Base-by-base conservation (phyloP, 164 flowering plant species). In the Vitis amurensis region DNA sequence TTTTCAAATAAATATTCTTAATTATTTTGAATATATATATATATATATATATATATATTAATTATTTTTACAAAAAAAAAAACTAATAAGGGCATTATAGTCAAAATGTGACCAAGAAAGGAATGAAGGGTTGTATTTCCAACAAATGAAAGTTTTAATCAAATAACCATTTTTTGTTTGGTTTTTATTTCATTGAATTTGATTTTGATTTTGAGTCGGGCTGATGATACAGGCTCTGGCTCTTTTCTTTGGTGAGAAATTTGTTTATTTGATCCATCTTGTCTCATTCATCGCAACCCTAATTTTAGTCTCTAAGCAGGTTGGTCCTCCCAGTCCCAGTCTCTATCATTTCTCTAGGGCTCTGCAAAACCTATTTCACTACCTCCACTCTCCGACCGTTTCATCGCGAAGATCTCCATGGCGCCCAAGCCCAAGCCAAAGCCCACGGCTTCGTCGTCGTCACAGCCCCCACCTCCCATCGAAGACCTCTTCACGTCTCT, bases 401-500 rank as follows among this genome's bases (percentile, higher is more conserved):
- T 37, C 4, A 37, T 2, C 9, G 16, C 10, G 47, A 8, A 15
- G 64, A 52, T 27, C 64, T 60, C 16, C 49, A 92, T 94, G 98
- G 87, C 97, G 72, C 97, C 98, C 55, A 93, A 91, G 73, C 49
- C 89, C 19, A 91, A 88, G 58, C 76, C 86, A 11, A 89, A 78
- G 60, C 73, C 94, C 11, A 59, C 80, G 27, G 64, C 79, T 8
- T 17, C 77, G 5, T 19, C 77, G 50, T 77, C 82, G 51, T 71
- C 79, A 66, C 90, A 68, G 70, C 86, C 88, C 1, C 76, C 81
- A 1, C 78, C 81, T 1, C 60, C 92, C 1, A 76, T 93, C 19
- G 99, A 95, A 76, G 98, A 95, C 72, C 93, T 93, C 23, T 95
- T 95, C 86, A 67, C 97, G 9, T 66, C 88, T 17, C 93, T 95